phyloP scores from a whole-genome alignment of 2,329 filamentous ascomycete genomes.

The Blastomyces gilchristii region DNA sequence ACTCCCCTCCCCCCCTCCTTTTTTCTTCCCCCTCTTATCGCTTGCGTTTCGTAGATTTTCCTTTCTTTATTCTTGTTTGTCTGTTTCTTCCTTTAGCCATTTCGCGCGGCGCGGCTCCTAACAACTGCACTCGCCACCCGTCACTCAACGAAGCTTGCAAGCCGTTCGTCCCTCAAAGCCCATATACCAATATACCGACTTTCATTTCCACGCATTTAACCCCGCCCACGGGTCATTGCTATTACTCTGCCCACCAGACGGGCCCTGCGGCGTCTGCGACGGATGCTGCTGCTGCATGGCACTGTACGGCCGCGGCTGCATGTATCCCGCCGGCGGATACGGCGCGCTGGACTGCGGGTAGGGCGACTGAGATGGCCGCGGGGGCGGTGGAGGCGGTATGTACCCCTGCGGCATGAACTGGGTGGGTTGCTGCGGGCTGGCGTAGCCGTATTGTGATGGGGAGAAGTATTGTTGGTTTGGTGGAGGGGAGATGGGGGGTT shows the following conservation, averaged over 20 bases:
- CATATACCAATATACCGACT: not conserved
- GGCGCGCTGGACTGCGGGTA: constrained; percentile 40
- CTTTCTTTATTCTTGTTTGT: too few relatives aligned
- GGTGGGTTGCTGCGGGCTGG: constrained; percentile 29
- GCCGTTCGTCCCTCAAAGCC: not conserved
- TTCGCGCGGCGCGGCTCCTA: too few relatives aligned
- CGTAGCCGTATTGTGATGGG: constrained; percentile 26
- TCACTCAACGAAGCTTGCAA: not conserved
- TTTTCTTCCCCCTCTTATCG: too few relatives aligned
- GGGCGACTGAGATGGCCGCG: constrained; percentile 48
- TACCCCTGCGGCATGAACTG: constrained; percentile 52
- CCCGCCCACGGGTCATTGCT: constrained; percentile 58
- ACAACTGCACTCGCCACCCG: too few relatives aligned
- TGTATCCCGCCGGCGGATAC: constrained; percentile 39
- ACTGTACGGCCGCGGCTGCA: constrained; percentile 39
- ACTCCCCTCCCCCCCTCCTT: not conserved
- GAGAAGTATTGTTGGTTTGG: constrained; percentile 34
- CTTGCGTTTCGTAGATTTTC: too few relatives aligned
- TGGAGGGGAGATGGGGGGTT: constrained; percentile 32
- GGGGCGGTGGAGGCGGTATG: constrained; percentile 57
- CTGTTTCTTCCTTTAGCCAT: too few relatives aligned
- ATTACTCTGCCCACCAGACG: constrained; percentile 20
- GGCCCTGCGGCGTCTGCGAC: constrained; percentile 20
- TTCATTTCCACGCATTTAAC: constrained; percentile 57
- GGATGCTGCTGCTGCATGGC: constrained; percentile 31